Conservation (phyloP, 306 rosid genomes). For the Malus orientalis region DNA sequence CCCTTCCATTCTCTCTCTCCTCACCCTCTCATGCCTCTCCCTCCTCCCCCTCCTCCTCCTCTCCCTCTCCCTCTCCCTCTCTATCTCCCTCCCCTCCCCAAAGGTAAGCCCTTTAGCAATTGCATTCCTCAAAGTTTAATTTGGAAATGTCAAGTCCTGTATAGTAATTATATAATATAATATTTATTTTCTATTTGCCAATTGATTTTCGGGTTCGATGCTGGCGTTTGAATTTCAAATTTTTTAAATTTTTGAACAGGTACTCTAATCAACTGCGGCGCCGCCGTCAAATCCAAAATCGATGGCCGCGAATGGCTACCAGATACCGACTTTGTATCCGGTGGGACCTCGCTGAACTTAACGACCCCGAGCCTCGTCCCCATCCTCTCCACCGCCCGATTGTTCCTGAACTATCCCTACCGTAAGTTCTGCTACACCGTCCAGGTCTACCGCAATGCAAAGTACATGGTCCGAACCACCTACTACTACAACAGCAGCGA, state of each 20-base stretch:
- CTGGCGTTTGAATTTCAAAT: neutral
- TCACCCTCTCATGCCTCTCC: neutral
- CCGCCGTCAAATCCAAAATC: conserved; percentile 17
- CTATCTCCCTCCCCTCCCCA: conserved; percentile 36
- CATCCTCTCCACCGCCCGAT: conserved; percentile 49
- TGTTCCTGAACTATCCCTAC: conserved; percentile 42
- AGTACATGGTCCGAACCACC: conserved; percentile 59
- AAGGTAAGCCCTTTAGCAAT: conserved; percentile 20
- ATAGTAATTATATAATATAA: neutral
- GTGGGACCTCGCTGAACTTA: conserved; percentile 41
- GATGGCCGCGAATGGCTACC: conserved; percentile 50
- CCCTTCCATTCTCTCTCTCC: neutral
- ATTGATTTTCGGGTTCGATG: neutral
- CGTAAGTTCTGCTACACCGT: conserved; percentile 59
- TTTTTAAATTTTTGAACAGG: conserved; percentile 8
- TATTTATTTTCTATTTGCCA: neutral
- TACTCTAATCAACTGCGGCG: conserved; percentile 52
- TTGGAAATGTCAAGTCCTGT: neutral
- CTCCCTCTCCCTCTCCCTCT: conserved; percentile 22
- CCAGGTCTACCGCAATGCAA: conserved; percentile 41
- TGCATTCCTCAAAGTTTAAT: too few species aligned
- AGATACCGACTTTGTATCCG: conserved; percentile 35
- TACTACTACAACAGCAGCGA: conserved; percentile 62
- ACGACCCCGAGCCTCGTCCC: conserved; percentile 20
- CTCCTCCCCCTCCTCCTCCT: conserved; percentile 5